Evolutionary conservation across 768 basidiomycete species (phyloP).

Genomic region (Pleurotus tuber-regium): DNA sequence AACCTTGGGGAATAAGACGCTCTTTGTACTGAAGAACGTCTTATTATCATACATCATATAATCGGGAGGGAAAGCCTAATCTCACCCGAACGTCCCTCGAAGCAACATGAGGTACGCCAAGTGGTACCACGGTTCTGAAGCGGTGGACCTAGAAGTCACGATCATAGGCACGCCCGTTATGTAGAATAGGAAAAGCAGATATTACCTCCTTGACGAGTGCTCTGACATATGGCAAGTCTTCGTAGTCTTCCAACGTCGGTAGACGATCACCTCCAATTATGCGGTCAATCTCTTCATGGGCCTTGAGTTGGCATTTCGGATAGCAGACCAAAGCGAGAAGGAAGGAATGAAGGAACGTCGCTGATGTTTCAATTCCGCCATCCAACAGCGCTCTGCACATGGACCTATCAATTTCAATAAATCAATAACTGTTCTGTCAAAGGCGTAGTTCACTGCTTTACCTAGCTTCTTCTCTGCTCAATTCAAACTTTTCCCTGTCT

Average conservation of each 20-base stretch:
- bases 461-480: constrained; percentile 22
- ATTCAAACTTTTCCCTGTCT: constrained; percentile 20
- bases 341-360: constrained; percentile 21
- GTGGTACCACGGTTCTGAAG: constrained; percentile 16
- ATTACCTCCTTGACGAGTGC: constrained; percentile 22
- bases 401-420: too few relatives aligned
- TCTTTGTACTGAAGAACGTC: constrained; percentile 4
- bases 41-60: too few relatives aligned
- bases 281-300: constrained; percentile 21
- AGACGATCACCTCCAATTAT: constrained; percentile 20
- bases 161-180: too few relatives aligned
- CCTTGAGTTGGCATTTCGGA: constrained; percentile 18
- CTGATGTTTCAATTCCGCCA: constrained; percentile 28
- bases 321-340: constrained; percentile 19
- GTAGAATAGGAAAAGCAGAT: not conserved
- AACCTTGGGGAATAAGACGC: not conserved
- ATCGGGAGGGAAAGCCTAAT: not conserved
- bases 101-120: constrained; percentile 16
- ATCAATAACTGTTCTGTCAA: too few relatives aligned
- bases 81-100: not conserved
- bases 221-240: constrained; percentile 23
- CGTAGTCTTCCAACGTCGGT: constrained; percentile 22
- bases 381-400: constrained; percentile 29
- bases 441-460: too few relatives aligned
- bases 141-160: constrained; percentile 1